Conservation (phyloP, 208 protist species). For the Leishmania aethiopica region DNA sequence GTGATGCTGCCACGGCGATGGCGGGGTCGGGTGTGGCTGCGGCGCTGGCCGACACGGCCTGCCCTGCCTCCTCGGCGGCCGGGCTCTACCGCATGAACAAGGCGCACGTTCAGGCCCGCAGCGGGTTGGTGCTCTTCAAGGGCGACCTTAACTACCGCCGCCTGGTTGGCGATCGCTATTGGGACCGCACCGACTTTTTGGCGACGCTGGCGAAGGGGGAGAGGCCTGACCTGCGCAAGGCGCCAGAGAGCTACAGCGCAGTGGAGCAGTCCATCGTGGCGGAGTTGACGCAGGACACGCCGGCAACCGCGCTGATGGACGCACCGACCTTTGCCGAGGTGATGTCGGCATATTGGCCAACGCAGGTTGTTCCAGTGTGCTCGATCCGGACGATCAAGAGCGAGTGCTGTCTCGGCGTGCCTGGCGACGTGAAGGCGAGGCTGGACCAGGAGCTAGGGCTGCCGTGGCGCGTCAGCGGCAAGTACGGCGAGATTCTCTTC, state of each 20-base stretch:
- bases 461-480: constrained; percentile 76
- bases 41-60: constrained; percentile 10
- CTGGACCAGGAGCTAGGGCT: constrained; percentile 48
- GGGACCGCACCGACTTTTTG: constrained; percentile 64
- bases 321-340: constrained; percentile 55
- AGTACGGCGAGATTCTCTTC: constrained; percentile 85
- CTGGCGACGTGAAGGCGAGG: constrained; percentile 40
- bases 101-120: constrained; percentile 36
- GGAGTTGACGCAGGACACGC: constrained; percentile 65
- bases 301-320: constrained; percentile 30
- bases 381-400: constrained; percentile 91
- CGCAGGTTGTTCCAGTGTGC: constrained; percentile 64
- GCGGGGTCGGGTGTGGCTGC: constrained; percentile 6
- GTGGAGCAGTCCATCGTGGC: constrained; percentile 29
- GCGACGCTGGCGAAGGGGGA: constrained; percentile 35
- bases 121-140: constrained; percentile 85
- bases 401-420: constrained; percentile 80
- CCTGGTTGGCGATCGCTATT: constrained; percentile 90
- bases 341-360: constrained; percentile 78
- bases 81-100: constrained; percentile 54
- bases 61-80: constrained; percentile 12
- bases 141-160: constrained; percentile 92
- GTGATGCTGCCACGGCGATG: constrained; percentile 10
- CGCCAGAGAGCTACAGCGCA: constrained; percentile 16
- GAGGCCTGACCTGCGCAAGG: constrained; percentile 18